Conservation (phyloP, 805 yeast species). For the Suhomyces sp. region DNA sequence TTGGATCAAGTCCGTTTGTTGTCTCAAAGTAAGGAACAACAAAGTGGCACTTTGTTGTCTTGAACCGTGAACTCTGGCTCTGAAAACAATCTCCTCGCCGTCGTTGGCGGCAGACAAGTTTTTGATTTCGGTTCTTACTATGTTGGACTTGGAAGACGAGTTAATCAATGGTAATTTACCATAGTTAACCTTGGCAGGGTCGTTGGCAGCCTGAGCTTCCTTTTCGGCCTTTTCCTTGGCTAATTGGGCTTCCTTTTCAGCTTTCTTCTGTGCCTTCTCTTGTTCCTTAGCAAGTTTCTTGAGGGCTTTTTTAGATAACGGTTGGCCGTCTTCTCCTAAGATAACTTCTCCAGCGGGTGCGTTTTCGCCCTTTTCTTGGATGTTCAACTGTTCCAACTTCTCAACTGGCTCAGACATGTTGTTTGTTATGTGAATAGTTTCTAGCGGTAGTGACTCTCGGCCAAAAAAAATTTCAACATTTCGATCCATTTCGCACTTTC, state of each 20-base stretch:
- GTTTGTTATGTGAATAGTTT: neutral
- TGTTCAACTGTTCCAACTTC: conserved; percentile 22
- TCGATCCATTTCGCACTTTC: neutral
- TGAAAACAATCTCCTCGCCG: conserved; percentile 75
- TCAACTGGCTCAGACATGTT: conserved; percentile 26
- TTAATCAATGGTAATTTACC: conserved; percentile 89
- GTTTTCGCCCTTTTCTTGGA: conserved; percentile 13
- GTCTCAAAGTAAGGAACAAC: conserved; percentile 88
- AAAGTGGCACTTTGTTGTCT: conserved; percentile 96
- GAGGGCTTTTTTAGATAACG: conserved; percentile 88
- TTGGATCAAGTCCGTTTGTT: conserved; percentile 79
- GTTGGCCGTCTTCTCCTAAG: conserved; percentile 75
- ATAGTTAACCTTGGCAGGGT: conserved; percentile 82
- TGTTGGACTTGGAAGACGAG: conserved; percentile 66
- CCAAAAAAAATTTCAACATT: neutral
- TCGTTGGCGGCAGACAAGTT: conserved; percentile 60
- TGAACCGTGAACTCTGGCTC: conserved; percentile 91
- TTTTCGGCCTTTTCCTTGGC: conserved; percentile 85
- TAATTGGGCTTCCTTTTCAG: conserved; percentile 83
- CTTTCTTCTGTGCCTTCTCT: conserved; percentile 91
- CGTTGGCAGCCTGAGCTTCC: conserved; percentile 66
- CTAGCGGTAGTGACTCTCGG: neutral
- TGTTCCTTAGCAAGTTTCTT: conserved; percentile 91
- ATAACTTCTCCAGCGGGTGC: conserved; percentile 23
- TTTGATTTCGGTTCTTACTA: conserved; percentile 56